Base-by-base conservation (phyloP, 2,329 filamentous ascomycete genomes). In the Aspergillus texensis region DNA sequence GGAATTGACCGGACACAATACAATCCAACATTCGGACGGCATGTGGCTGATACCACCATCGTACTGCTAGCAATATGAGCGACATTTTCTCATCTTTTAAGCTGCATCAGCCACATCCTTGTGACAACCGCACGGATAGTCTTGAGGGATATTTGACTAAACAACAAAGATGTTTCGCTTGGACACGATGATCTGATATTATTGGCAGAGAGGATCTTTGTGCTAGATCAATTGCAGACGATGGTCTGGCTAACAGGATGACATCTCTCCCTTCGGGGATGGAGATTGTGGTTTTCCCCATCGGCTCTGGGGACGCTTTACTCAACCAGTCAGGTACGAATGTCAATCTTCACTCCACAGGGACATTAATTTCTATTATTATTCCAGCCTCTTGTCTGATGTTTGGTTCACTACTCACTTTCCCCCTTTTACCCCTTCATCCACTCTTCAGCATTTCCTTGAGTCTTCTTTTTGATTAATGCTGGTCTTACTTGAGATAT, bases 291-390 rank as follows among this genome's bases (percentile, higher is more conserved):
- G 48, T 30, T 10, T 32, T n/a, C 48, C 48, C 48, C 48, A 52
- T 52, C 48, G 19, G 11, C 48, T 32, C 28, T 52, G 21, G 6
- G 28, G 26, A 19, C 48, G 48, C 48, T 52, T 52, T 52, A 32
- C 48, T 52, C 48, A 52, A 52, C 48, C 16, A 30, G 48, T 52
- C 30, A 52, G 48, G 48, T 52, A 52, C 48, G 6, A 50, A 32
- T 52, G 48, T 34, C 48, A 52, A 52, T 52, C 48, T 32, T 52
- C 48, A 52, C 48, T 52, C 48, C 48, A 52, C 48, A 50, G 46
- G 46, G 46, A 30, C 46, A n/a, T 52, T 32, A 52, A 52, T 52
- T 52, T 52, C 48, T 52, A 52, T 52, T 52, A 52, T 52, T 52
- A 52, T 52, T 32, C 48, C 28, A 52, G 26, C 48, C 28, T 52